A percentile compares a stretch with the other conserved stretches of the same genome.
Conservation (phyloP, 2,329 filamentous ascomycete species). For the Pyrenochaeta sp. region DNA sequence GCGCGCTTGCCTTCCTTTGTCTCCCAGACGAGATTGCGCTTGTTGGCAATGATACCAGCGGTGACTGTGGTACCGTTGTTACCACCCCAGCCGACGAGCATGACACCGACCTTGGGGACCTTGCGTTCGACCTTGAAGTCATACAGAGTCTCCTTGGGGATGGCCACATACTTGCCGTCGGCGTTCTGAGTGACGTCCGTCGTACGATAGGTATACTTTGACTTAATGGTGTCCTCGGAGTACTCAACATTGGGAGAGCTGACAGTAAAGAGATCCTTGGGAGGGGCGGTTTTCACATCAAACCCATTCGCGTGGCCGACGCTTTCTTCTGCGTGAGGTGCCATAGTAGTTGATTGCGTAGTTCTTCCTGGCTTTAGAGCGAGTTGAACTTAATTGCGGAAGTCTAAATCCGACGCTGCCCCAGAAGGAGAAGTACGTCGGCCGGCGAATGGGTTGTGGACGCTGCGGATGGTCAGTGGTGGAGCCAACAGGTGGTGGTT, state of each 20-base stretch:
- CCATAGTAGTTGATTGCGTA: constrained; percentile 69
- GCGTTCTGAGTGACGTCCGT: constrained; percentile 78
- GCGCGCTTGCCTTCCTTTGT: constrained; percentile 86
- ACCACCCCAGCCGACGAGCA: constrained; percentile 97
- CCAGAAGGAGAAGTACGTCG: constrained; percentile 90
- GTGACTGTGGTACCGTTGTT: constrained; percentile 99
- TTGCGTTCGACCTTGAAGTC: constrained; percentile 98
- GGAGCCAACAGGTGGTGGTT: constrained; percentile 8
- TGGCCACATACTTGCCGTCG: constrained; percentile 81
- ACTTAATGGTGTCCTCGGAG: constrained; percentile 85
- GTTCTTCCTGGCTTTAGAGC: constrained; percentile 32
- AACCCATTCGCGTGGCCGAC: constrained; percentile 65
- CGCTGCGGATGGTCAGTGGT: constrained; percentile 61
- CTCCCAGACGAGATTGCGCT: constrained; percentile 85
- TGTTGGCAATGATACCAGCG: constrained; percentile 96
- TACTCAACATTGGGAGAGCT: constrained; percentile 93
- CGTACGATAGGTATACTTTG: constrained; percentile 96
- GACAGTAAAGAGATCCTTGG: constrained; percentile 79
- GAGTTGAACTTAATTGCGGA: constrained; percentile 44
- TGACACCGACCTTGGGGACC: constrained; percentile 91
- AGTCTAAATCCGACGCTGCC: constrained; percentile 72
- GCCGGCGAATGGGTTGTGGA: constrained; percentile 96
- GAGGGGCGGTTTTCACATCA: constrained; percentile 52
- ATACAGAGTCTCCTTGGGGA: constrained; percentile 87
- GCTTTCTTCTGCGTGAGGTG: constrained; percentile 84